Evolutionary conservation across 345 rosid species (phyloP).

Genomic region (Populus simonii): DNA sequence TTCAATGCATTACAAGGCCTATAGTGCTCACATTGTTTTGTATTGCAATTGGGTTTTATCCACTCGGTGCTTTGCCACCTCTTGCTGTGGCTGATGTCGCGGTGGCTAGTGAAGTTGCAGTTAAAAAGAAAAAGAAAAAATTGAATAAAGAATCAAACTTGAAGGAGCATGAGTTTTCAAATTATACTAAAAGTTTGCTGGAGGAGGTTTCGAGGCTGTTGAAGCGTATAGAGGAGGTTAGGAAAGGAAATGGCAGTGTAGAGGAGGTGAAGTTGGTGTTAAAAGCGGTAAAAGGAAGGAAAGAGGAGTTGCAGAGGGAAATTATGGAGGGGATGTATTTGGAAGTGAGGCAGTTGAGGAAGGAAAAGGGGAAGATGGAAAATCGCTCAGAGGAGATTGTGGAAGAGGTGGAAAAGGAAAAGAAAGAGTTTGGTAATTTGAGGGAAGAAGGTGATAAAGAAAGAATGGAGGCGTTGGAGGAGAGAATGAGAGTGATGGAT

Average conservation of each 20-base stretch:
- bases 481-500: conserved; percentile 46
- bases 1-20: conserved; percentile 40
- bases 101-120: conserved; percentile 34
- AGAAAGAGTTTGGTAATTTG: conserved; percentile 36
- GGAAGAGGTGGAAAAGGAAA: conserved; percentile 40
- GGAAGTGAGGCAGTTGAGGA: conserved; percentile 45
- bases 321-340: conserved; percentile 55
- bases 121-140: conserved; percentile 30
- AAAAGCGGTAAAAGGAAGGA: conserved; percentile 52
- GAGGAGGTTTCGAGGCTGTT: conserved; percentile 56
- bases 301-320: conserved; percentile 56
- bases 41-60: conserved; percentile 60
- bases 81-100: conserved; percentile 55
- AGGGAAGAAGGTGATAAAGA: conserved; percentile 25
- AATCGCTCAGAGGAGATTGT: conserved; percentile 48
- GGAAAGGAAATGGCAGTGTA: conserved; percentile 48
- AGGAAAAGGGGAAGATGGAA: conserved; percentile 48
- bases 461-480: conserved; percentile 40
- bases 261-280: conserved; percentile 41
- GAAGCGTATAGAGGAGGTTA: conserved; percentile 53
- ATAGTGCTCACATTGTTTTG: conserved; percentile 53
- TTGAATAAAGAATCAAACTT: conserved; percentile 29
- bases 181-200: conserved; percentile 53
- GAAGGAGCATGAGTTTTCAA: conserved; percentile 51
- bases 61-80: conserved; percentile 40